Base-by-base conservation (phyloP, 2,329 filamentous ascomycete species). In the Colletotrichum lini region DNA sequence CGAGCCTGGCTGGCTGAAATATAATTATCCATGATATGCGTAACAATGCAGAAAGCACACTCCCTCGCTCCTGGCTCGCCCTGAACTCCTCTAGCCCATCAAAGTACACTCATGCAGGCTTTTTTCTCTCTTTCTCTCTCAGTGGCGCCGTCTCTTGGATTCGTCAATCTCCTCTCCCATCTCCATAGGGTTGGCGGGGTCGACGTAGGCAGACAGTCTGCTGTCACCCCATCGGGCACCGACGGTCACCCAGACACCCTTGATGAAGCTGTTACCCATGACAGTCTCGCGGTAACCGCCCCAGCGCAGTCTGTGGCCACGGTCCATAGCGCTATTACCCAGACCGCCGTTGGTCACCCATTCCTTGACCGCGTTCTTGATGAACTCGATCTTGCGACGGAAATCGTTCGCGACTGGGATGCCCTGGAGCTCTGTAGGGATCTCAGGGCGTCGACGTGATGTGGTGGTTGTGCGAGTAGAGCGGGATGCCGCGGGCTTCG, bases 361-460 rank as follows among this genome's bases (percentile, higher is more conserved):
- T 79, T 94, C 92, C 73, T 87, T 87, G 13, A 94, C 86, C 18
- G 94, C 87, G 62, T 87, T 82, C 74, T 88, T 86, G 76, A 95
- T 89, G 78, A 95, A 95, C 70, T 90, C 87, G 68, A 96, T 87
- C 84, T 96, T 96, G 75, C 86, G 86, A 44, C 91, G 89, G 78
- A 96, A 89, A 74, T 91, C 89, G 79, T 96, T 96, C 50, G 92
- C 91, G 23, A 88, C 87, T 0, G 93, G 91, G 67, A 94, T 89
- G 67, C 87, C 85, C 78, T 91, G 89, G 16, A 91, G 81, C 77
- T 89, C 87, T 0, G 87, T 84, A 57, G 87, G 85, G 74, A 92
- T 92, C 73, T 91, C 88, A 12, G 90, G 89, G 5, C 89, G 86
- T 73, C 85, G 86, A 30, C 89, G 85, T 15, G 85, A 82, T 6